Evolutionary conservation across 306 rosid genomes (phyloP).

Genomic region (Dalbergia cochinchinensis): DNA sequence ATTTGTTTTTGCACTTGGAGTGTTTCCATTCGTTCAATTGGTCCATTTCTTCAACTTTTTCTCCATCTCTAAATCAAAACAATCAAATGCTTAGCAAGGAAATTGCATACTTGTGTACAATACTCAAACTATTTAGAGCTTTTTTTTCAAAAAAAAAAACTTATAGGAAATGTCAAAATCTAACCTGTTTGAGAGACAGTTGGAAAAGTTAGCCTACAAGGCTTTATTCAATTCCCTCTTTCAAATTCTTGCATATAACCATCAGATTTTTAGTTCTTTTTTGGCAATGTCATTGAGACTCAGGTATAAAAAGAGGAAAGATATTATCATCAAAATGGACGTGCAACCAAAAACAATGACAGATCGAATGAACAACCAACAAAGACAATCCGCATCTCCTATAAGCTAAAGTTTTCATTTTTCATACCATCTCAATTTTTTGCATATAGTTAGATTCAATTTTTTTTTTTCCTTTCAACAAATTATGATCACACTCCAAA

Average conservation of each 20-base stretch:
- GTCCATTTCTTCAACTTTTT: slow-evolving; percentile 57
- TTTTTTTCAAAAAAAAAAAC: neutral
- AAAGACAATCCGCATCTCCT: neutral
- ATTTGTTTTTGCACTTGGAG: slow-evolving; percentile 62
- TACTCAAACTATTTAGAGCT: neutral
- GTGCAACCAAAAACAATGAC: neutral
- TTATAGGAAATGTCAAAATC: neutral
- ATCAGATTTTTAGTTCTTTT: slow-evolving; percentile 54
- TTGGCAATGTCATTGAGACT: neutral
- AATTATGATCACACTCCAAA: no score
- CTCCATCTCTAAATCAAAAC: slow-evolving; percentile 60
- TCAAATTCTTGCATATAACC: slow-evolving; percentile 58
- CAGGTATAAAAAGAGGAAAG: no score
- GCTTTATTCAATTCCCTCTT: slow-evolving; percentile 16
- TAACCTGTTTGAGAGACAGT: slow-evolving; percentile 70
- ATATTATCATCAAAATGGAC: no score
- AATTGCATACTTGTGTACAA: neutral
- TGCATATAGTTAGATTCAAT: neutral
- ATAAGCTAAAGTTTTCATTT: neutral
- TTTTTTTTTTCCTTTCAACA: no score
- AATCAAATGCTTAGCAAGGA: neutral
- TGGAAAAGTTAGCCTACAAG: slow-evolving; percentile 57
- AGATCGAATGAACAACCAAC: neutral
- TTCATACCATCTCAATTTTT: neutral
- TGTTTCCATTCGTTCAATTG: slow-evolving; percentile 58